These are phyloP conservation scores for Aspergillus ostianus DNA, from an alignment of 495 filamentous ascomycete species.

Conservation along the genomic window DNA sequence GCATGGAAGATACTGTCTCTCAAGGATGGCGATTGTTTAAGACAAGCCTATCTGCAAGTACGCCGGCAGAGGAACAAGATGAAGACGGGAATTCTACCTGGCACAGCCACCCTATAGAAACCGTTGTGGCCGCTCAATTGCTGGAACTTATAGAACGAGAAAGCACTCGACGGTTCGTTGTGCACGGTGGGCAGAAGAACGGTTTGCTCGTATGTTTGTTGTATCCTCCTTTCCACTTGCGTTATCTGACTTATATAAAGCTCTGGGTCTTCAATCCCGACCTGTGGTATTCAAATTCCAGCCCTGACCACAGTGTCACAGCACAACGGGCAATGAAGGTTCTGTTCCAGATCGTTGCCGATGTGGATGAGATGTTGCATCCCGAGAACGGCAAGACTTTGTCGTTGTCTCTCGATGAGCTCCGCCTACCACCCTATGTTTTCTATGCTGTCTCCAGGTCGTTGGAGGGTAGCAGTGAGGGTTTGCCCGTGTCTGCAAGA, in stretches of 20 bases:
- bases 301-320: constrained; percentile 26
- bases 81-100: constrained; percentile 14
- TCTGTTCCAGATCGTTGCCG: constrained; percentile 52
- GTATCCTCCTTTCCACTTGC: constrained; percentile 3
- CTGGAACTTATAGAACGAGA: constrained; percentile 49
- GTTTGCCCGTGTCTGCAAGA: constrained; percentile 56
- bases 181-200: constrained; percentile 37
- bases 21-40: constrained; percentile 52
- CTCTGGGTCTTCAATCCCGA: constrained; percentile 72
- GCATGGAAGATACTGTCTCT: constrained; percentile 39
- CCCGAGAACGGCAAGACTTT: constrained; percentile 40
- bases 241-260: constrained; percentile 40
- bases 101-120: constrained; percentile 47
- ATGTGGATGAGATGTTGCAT: constrained; percentile 55
- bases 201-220: constrained; percentile 40
- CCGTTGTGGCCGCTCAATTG: constrained; percentile 51
- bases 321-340: constrained; percentile 63
- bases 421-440: constrained; percentile 54
- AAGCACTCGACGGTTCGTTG: constrained; percentile 46
- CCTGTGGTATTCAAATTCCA: constrained; percentile 59
- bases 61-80: not conserved
- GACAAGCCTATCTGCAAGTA: constrained; percentile 41
- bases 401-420: constrained; percentile 60
- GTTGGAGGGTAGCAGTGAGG: constrained; percentile 48
- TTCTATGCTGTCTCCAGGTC: constrained; percentile 41